These are phyloP conservation scores for Stevia rebaudiana DNA, from an alignment of 140 eudicot genomes.

Conservation along the genomic window DNA sequence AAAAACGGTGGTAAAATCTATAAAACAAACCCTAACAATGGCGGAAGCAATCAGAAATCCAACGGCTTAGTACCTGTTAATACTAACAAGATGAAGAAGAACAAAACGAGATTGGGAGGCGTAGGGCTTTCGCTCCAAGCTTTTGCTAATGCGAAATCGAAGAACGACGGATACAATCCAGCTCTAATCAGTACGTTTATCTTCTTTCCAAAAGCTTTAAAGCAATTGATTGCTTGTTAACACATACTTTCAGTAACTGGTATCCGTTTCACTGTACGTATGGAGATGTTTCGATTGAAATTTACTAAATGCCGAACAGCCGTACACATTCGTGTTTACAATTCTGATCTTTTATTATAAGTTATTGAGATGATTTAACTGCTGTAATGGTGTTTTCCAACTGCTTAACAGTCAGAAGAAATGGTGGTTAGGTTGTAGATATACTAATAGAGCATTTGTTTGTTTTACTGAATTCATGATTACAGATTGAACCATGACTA, in stretches of 20 bases:
- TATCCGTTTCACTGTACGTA: background rate
- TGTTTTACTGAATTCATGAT: background rate
- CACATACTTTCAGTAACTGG: background rate
- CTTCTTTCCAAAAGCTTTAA: background rate
- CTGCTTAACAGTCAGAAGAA: background rate
- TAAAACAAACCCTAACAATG: slow-evolving; percentile 12
- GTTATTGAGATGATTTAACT: background rate
- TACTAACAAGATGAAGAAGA: slow-evolving; percentile 40
- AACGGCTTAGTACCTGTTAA: slow-evolving; percentile 28
- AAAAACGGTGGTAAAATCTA: slow-evolving; percentile 25
- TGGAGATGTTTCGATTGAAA: too few species aligned
- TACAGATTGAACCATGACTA: background rate
- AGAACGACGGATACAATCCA: slow-evolving; percentile 62
- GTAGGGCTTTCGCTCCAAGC: slow-evolving; percentile 79
- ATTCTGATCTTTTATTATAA: background rate
- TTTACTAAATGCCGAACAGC: too few species aligned
- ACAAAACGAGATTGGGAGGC: slow-evolving; percentile 57
- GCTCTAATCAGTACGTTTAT: slow-evolving; percentile 59
- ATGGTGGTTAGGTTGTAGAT: background rate
- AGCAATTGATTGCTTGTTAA: background rate
- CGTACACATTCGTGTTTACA: background rate
- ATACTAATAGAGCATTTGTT: background rate
- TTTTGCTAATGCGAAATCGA: slow-evolving; percentile 75
- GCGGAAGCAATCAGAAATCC: slow-evolving; percentile 21
- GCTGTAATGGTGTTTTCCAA: background rate